These are phyloP conservation scores for Didymella lethalis DNA, from an alignment of 2,329 filamentous ascomycete genomes.

Conservation along the genomic window DNA sequence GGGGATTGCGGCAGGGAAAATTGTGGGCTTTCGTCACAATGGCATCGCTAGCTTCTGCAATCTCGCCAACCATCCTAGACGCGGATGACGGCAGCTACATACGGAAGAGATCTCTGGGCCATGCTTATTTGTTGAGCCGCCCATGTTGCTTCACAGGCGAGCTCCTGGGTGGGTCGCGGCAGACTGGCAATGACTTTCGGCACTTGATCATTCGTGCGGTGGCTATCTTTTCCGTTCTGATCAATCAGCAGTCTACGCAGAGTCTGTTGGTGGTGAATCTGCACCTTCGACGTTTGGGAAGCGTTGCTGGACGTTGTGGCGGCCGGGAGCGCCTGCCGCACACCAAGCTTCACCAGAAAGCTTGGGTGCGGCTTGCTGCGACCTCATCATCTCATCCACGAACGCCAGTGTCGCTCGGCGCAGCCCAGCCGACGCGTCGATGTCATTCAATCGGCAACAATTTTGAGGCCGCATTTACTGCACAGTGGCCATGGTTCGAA, in stretches of 20 bases:
- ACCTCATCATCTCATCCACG: constrained; percentile 4
- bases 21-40: constrained; percentile 19
- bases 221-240: not conserved
- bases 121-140: constrained; percentile 17
- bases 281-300: not conserved
- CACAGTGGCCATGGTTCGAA: not conserved
- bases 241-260: constrained; percentile 7
- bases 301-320: not conserved
- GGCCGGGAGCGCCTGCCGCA: constrained; percentile 7
- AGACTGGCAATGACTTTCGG: constrained; percentile 12
- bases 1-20: constrained; percentile 21
- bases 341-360: constrained; percentile 16
- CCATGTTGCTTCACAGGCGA: constrained; percentile 12
- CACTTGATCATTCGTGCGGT: constrained; percentile 6
- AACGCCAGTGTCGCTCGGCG: constrained; percentile 4
- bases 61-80: constrained; percentile 11
- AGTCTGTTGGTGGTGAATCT: not conserved
- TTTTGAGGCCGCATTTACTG: not conserved
- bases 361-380: constrained; percentile 12
- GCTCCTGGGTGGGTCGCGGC: constrained; percentile 11
- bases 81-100: constrained; percentile 20
- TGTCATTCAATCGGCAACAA: not conserved
- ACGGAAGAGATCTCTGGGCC: constrained; percentile 10
- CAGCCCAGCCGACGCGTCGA: constrained; percentile 3
- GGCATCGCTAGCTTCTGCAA: constrained; percentile 21